Conservation (phyloP, 805 yeast species). For the Candida takata region DNA sequence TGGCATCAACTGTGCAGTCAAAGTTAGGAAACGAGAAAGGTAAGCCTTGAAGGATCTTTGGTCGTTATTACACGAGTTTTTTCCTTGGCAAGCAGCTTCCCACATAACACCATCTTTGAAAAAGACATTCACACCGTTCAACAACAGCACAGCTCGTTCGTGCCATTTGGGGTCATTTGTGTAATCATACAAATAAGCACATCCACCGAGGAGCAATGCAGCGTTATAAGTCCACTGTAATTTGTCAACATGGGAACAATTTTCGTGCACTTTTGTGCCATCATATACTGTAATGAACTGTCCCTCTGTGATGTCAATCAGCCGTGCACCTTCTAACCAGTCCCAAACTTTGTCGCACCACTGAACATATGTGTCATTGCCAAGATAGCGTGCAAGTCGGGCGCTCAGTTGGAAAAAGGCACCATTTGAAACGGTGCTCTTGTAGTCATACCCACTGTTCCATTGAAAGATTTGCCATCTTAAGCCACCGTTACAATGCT, state of each 20-base stretch:
- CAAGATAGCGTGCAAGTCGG: constrained; percentile 76
- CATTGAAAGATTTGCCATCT: constrained; percentile 95
- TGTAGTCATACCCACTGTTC: constrained; percentile 92
- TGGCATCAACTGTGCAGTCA: constrained; percentile 69
- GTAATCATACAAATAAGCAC: constrained; percentile 57
- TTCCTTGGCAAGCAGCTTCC: constrained; percentile 78
- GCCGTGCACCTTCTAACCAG: constrained; percentile 58
- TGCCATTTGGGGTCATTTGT: constrained; percentile 48
- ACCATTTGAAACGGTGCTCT: constrained; percentile 88
- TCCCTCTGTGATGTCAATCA: constrained; percentile 26
- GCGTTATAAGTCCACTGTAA: constrained; percentile 64
- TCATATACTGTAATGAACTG: constrained; percentile 42
- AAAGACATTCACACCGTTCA: constrained; percentile 49
- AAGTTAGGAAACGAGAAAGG: constrained; percentile 65
- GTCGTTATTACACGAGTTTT: constrained; percentile 64
- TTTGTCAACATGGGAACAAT: constrained; percentile 41
- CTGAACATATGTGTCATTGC: constrained; percentile 63
- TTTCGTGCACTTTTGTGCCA: constrained; percentile 45
- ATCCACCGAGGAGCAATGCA: constrained; percentile 60
- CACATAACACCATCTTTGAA: constrained; percentile 54
- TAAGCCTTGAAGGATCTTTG: constrained; percentile 92
- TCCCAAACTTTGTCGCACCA: constrained; percentile 73
- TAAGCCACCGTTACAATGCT: constrained; percentile 76
- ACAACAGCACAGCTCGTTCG: constrained; percentile 44
- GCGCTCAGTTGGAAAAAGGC: constrained; percentile 84